phyloP scores from a whole-genome alignment of 1,139 yeast genomes.

The Saccharomyces hybrid region DNA sequence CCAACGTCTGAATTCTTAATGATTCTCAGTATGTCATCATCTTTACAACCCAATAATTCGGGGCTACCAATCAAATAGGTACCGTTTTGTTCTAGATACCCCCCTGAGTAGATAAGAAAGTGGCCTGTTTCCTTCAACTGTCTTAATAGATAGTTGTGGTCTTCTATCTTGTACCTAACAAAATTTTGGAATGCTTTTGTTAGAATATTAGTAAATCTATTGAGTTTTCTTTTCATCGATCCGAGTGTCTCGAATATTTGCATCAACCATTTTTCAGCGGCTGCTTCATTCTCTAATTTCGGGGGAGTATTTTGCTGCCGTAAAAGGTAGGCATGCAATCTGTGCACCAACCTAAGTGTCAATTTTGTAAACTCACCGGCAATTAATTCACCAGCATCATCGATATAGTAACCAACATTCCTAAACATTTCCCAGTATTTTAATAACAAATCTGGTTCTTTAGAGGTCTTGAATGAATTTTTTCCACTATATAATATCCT shows the following conservation, averaged over 20 bases:
- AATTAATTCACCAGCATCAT: slow-evolving; percentile 78
- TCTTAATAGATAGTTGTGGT: slow-evolving; percentile 44
- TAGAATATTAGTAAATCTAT: slow-evolving; percentile 65
- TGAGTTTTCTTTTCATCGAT: slow-evolving; percentile 72
- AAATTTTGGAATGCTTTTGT: slow-evolving; percentile 72
- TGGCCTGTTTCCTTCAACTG: slow-evolving; percentile 56
- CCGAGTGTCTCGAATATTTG: slow-evolving; percentile 80
- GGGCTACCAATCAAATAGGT: slow-evolving; percentile 34
- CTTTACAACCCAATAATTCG: slow-evolving; percentile 32
- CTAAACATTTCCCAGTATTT: slow-evolving; percentile 70
- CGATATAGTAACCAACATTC: slow-evolving; percentile 64
- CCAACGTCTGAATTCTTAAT: slow-evolving; percentile 33
- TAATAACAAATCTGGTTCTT: slow-evolving; percentile 85
- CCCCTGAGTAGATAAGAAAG: slow-evolving; percentile 68
- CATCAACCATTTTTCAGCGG: slow-evolving; percentile 72
- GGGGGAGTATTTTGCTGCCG: slow-evolving; percentile 66
- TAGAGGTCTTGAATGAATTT: slow-evolving; percentile 70
- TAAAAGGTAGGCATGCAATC: slow-evolving; percentile 63
- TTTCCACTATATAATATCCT: slow-evolving; percentile 74
- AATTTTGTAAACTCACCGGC: slow-evolving; percentile 68
- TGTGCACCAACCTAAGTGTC: slow-evolving; percentile 57
- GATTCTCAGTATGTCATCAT: slow-evolving; percentile 33
- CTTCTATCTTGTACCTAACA: slow-evolving; percentile 56
- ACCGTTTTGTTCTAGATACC: slow-evolving; percentile 64
- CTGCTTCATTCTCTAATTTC: slow-evolving; percentile 41